phyloP scores from a whole-genome alignment of 352 stramenopile species.

The Blastocystis sp. region DNA sequence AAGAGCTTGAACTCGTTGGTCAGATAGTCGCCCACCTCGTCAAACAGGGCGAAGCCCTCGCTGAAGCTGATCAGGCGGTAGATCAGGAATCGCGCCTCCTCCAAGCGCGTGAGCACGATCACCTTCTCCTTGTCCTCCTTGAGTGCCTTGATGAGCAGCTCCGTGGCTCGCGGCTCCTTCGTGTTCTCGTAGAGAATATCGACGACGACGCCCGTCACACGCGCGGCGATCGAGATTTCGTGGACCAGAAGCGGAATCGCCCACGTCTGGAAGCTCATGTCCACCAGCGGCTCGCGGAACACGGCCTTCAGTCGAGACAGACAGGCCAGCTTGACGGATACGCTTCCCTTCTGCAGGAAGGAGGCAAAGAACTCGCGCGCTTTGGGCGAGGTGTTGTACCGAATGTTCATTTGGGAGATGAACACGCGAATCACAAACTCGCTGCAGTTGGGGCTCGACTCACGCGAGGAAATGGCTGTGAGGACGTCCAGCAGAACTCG shows the following conservation, averaged over 20 bases:
- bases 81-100: background rate
- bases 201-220: background rate
- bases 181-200: conserved; percentile 48
- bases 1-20: conserved; percentile 45
- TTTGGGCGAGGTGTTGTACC: background rate
- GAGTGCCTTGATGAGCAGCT: background rate
- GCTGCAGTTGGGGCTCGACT: background rate
- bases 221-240: background rate
- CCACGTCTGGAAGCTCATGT: background rate
- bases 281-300: background rate
- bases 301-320: conserved; percentile 29
- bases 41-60: conserved; percentile 1
- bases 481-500: background rate
- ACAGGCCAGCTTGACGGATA: background rate
- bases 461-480: background rate
- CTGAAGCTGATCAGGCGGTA: background rate
- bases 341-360: conserved; percentile 19
- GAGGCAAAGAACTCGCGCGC: background rate
- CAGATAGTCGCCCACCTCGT: background rate
- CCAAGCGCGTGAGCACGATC: background rate
- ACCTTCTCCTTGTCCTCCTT: background rate
- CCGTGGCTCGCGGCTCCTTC: background rate
- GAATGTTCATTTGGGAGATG: background rate
- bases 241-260: background rate
- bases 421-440: background rate